Conservation (phyloP, 2,329 filamentous ascomycete genomes). For the Colletotrichum liriopes region DNA sequence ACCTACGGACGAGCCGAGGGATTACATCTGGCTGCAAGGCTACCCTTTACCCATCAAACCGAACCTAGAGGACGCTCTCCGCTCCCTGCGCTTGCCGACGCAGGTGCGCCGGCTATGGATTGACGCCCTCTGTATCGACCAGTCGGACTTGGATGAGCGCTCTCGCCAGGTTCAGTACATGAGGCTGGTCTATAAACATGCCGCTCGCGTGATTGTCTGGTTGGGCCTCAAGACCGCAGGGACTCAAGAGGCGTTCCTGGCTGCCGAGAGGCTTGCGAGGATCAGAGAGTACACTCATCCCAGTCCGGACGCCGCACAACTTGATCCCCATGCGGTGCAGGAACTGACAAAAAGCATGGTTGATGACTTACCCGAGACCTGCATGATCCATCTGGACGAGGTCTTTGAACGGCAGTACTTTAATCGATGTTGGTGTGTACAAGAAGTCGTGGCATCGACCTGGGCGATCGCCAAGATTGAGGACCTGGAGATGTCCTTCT, state of each 20-base stretch:
- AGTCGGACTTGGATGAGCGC: slow-evolving; percentile 39
- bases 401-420: slow-evolving; percentile 33
- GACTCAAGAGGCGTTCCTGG: slow-evolving; percentile 31
- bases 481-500: slow-evolving; percentile 37
- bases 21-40: slow-evolving; percentile 37
- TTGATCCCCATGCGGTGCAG: slow-evolving; percentile 11
- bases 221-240: slow-evolving; percentile 28
- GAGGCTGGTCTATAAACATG: slow-evolving; percentile 36
- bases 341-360: slow-evolving; percentile 26
- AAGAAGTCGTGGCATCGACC: slow-evolving; percentile 31
- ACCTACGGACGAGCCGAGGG: slow-evolving; percentile 30
- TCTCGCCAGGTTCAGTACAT: slow-evolving; percentile 38
- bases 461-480: slow-evolving; percentile 38
- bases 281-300: slow-evolving; percentile 31
- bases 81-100: slow-evolving; percentile 26
- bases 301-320: not conserved
- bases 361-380: slow-evolving; percentile 24
- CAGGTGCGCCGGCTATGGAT: slow-evolving; percentile 44
- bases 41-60: slow-evolving; percentile 30
- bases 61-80: slow-evolving; percentile 34
- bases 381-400: slow-evolving; percentile 23
- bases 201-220: slow-evolving; percentile 31
- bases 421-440: slow-evolving; percentile 36
- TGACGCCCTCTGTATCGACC: slow-evolving; percentile 48
- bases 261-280: slow-evolving; percentile 27